A percentile compares a stretch with the other conserved stretches of the same genome.
Evolutionary conservation across 1,284 basidiomycete species (phyloP).

Genomic region (Microbotryum intermedium): DNA sequence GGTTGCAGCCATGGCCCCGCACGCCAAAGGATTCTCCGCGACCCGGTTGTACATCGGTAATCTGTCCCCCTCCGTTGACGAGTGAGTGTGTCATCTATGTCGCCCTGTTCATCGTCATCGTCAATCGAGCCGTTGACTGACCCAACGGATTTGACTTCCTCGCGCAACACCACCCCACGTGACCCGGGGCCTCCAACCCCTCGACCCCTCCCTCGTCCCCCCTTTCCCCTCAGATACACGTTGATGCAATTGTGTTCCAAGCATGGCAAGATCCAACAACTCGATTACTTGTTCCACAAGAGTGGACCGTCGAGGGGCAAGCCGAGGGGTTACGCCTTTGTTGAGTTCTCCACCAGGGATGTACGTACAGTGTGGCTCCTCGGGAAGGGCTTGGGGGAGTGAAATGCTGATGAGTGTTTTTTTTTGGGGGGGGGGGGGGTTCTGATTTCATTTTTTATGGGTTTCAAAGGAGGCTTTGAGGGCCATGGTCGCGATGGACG

Average conservation of each 20-base stretch:
- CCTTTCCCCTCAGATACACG: slow-evolving; percentile 53
- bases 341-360: slow-evolving; percentile 69
- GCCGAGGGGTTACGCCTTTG: slow-evolving; percentile 88
- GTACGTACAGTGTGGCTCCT: slow-evolving; percentile 50
- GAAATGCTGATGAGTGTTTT: not conserved
- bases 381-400: not conserved
- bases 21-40: slow-evolving; percentile 1
- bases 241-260: slow-evolving; percentile 82
- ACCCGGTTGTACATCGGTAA: slow-evolving; percentile 80
- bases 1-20: too few relatives aligned
- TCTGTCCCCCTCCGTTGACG: slow-evolving; percentile 75
- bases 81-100: slow-evolving; percentile 47
- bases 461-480: slow-evolving; percentile 75
- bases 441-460: too few relatives aligned
- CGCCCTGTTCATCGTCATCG: not conserved
- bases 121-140: not conserved
- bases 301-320: slow-evolving; percentile 77
- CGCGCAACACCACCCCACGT: not conserved
- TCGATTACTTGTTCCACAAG: slow-evolving; percentile 95
- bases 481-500: slow-evolving; percentile 66
- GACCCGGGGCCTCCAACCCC: not conserved
- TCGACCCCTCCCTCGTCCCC: slow-evolving; percentile 2
- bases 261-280: slow-evolving; percentile 80
- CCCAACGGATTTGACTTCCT: not conserved
- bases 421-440: slow-evolving; percentile 21